Evolutionary conservation across 495 filamentous ascomycete species (phyloP), one percentile per base, ranked within the genome.

Genomic region (Lasiosphaeria miniovina): DNA sequence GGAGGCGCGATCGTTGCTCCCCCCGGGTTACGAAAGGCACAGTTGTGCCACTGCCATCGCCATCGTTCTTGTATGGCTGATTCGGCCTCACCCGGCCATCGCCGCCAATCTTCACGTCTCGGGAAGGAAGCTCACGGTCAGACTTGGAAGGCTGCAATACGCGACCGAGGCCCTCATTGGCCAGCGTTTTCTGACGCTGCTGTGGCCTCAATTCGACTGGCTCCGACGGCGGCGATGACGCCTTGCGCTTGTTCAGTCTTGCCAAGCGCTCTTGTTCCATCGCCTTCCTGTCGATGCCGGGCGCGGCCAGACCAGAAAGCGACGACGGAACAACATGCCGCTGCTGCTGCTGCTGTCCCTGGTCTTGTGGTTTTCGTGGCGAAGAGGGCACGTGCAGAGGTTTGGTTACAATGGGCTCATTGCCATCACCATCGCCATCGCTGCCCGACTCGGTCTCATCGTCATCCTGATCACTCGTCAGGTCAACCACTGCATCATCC

Each of bases 221-320:
- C 54, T 31, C 34, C 52, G 48, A 59, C 54, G 0, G 45, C 36
- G 3, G 55, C 61, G 14, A 63, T 0, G 70, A 57, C n/a, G 80
- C 74, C 69, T 88, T 85, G 59, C 86, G 77, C 63, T 89, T 88
- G 17, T 75, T 72, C 5, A 82, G 59, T 41, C 93, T 81, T 15
- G 86, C 87, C 8, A 96, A 80, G 24, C 93, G 83, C 65, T 95
- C 93, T 65, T 86, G 76, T 63, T 98, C 93, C 90, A 96, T 94
- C 60, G 86, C 79, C 69, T 88, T 89, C 9, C 92, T 82, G 71
- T 96, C 81, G 0, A 92, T 70, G 0, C 84, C 85, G 4, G 79
- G 54, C 0, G 53, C 1, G 60, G 57, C 3, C 53, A 61, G 54
- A 59, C 24, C 24, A 24, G 36, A n/a, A 32, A 15, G 11, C 12